Conservation (phyloP, 1,139 yeast species). For the Blastobotrys apis region DNA sequence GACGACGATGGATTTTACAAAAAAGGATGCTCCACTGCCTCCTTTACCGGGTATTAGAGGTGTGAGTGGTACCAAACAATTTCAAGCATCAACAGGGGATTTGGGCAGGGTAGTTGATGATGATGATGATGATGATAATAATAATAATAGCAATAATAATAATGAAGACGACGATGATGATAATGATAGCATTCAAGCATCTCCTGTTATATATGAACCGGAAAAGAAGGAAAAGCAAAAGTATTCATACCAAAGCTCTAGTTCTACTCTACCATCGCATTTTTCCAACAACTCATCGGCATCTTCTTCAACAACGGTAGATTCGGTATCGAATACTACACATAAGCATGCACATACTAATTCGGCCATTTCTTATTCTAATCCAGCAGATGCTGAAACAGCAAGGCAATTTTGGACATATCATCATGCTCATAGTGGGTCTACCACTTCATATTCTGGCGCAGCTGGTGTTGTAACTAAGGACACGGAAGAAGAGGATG, state of each 20-base stretch:
- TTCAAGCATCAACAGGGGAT: neutral
- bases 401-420: slow-evolving; percentile 13
- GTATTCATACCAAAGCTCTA: slow-evolving; percentile 11
- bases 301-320: slow-evolving; percentile 14
- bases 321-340: slow-evolving; percentile 6
- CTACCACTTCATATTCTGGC: slow-evolving; percentile 8
- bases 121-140: slow-evolving; percentile 5
- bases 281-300: slow-evolving; percentile 14
- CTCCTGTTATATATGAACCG: slow-evolving; percentile 11
- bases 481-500: slow-evolving; percentile 5
- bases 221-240: neutral
- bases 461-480: slow-evolving; percentile 6
- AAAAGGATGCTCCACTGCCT: slow-evolving; percentile 7
- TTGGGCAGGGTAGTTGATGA: neutral
- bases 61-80: neutral
- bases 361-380: slow-evolving; percentile 2
- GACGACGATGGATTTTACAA: slow-evolving; percentile 8
- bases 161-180: slow-evolving; percentile 10
- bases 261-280: slow-evolving; percentile 12
- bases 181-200: slow-evolving; percentile 11
- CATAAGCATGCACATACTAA: slow-evolving; percentile 9
- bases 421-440: slow-evolving; percentile 2
- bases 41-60: slow-evolving; percentile 5
- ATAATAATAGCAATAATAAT: neutral
- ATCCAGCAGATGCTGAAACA: slow-evolving; percentile 12